Conservation (phyloP, 2,329 filamentous ascomycete species). For the Trichoderma gracile region DNA sequence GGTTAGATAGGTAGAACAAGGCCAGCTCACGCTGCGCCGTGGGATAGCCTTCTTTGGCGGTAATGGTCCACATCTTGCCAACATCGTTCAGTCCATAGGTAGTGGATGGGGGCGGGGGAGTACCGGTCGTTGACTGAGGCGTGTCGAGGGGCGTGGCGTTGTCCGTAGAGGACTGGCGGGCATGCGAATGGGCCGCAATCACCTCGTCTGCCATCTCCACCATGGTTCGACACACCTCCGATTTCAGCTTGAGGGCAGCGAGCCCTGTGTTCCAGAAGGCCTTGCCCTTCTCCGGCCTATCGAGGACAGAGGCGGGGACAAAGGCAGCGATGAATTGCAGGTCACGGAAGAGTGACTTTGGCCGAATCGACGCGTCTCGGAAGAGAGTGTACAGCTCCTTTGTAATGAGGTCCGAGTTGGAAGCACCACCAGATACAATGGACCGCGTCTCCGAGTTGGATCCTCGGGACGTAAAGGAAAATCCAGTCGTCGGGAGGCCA, state of each 20-base stretch:
- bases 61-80: conserved; percentile 86
- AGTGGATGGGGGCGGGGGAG: conserved; percentile 53
- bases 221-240: conserved; percentile 80
- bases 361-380: conserved; percentile 66
- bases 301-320: conserved; percentile 60
- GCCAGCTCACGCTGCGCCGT: conserved; percentile 91
- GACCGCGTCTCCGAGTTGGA: conserved; percentile 53
- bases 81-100: conserved; percentile 77
- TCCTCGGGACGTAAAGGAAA: conserved; percentile 36
- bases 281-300: conserved; percentile 65
- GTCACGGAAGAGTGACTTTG: conserved; percentile 78
- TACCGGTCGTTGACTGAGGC: conserved; percentile 42
- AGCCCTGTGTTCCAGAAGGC: conserved; percentile 90
- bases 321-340: conserved; percentile 73
- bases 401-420: conserved; percentile 65
- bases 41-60: conserved; percentile 81
- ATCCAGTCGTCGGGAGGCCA: conserved; percentile 33
- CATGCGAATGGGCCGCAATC: conserved; percentile 63
- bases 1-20: conserved; percentile 89
- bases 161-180: conserved; percentile 51
- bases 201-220: conserved; percentile 62
- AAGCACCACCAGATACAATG: conserved; percentile 50
- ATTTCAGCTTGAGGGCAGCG: conserved; percentile 84
- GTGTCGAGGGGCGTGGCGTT: conserved; percentile 33
- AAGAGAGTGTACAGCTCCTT: conserved; percentile 68